Percentiles rank a stretch among this genome's conserved stretches.
Evolutionary conservation across 2,329 filamentous ascomycete species (phyloP).

Genomic region (Diaporthe aspalathi): DNA sequence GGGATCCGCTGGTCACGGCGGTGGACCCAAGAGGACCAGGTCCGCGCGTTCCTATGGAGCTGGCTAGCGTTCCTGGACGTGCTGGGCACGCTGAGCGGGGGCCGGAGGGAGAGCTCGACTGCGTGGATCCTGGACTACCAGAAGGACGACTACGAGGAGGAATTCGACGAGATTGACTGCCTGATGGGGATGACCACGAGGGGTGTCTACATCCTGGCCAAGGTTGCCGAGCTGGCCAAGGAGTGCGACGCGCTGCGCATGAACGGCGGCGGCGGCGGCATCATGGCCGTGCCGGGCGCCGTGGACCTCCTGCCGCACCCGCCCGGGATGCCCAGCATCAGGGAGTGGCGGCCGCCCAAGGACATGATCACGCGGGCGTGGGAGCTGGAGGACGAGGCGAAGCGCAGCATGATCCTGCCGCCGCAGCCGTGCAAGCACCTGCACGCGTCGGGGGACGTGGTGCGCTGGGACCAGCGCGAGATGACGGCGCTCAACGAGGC

Average conservation of each 20-base stretch:
- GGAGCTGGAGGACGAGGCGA: constrained; percentile 70
- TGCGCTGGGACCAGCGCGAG: constrained; percentile 70
- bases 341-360: constrained; percentile 68
- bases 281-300: neutral
- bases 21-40: constrained; percentile 62
- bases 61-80: constrained; percentile 91
- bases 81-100: constrained; percentile 76
- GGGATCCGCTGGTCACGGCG: constrained; percentile 61
- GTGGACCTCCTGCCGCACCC: neutral
- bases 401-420: constrained; percentile 61
- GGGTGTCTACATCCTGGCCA: constrained; percentile 76
- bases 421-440: constrained; percentile 60
- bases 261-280: constrained; percentile 35
- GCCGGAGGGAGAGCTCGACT: constrained; percentile 59
- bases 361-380: constrained; percentile 68
- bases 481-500: constrained; percentile 80
- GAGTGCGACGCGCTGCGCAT: constrained; percentile 75
- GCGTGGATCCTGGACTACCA: constrained; percentile 63
- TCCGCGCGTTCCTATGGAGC: constrained; percentile 79
- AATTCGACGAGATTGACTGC: constrained; percentile 78
- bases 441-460: constrained; percentile 60
- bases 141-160: constrained; percentile 64
- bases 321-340: constrained; percentile 48
- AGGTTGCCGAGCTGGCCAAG: constrained; percentile 77
- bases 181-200: constrained; percentile 82